Percentiles rank a stretch among this genome's conserved stretches.
phyloP scores from a whole-genome alignment of 495 filamentous ascomycete species.

The Hyaloscypha finlandica region DNA sequence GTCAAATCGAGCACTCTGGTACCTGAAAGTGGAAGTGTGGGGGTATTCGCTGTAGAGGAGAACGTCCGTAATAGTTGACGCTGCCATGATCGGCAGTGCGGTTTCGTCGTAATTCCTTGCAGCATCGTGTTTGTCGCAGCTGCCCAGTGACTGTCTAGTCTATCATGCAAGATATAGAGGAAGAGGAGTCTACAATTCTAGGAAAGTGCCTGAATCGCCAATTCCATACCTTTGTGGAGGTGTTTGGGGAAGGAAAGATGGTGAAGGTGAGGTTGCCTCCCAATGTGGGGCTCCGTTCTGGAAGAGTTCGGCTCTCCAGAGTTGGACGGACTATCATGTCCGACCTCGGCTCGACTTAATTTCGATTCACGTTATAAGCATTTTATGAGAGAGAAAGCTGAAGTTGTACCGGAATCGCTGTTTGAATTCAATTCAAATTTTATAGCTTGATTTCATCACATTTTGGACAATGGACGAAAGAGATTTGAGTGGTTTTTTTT shows the following conservation, averaged over 20 bases:
- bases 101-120: neutral
- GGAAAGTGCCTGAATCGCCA: neutral
- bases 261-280: neutral
- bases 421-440: too few species aligned
- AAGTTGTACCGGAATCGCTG: neutral
- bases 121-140: conserved; percentile 7
- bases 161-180: neutral
- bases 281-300: neutral
- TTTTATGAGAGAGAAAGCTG: neutral
- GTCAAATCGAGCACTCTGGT: conserved; percentile 85
- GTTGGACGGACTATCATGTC: neutral
- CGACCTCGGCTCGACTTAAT: neutral
- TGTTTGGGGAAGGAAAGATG: neutral
- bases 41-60: neutral
- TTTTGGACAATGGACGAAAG: too few species aligned
- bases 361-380: neutral
- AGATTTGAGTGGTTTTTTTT: neutral
- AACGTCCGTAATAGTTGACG: neutral
- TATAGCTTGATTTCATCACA: too few species aligned
- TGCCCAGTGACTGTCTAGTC: neutral
- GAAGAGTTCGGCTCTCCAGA: neutral
- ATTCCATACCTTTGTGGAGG: neutral
- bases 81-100: conserved; percentile 3
- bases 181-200: neutral
- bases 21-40: conserved; percentile 12